Evolutionary conservation across 148 eudicot genomes (phyloP).

Genomic region (Chenopodium quinoa): DNA sequence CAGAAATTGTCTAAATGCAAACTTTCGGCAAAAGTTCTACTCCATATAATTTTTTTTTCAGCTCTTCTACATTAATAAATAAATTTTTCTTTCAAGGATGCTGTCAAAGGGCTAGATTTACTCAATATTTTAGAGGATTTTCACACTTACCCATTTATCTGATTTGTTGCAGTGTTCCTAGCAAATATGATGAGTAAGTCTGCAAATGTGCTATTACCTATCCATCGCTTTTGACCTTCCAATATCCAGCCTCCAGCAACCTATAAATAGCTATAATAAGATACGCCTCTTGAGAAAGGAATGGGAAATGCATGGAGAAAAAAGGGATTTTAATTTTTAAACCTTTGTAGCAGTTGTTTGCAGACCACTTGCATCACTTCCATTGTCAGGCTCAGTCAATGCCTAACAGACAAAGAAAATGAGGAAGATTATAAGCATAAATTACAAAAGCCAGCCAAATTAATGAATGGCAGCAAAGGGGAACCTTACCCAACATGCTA

Average conservation of each 20-base stretch:
- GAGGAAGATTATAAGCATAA: neutral
- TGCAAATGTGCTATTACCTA: conserved; percentile 94
- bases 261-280: conserved; percentile 33
- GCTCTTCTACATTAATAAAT: no score
- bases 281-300: conserved; percentile 9
- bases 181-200: conserved; percentile 84
- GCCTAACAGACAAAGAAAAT: conserved; percentile 41
- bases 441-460: neutral
- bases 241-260: conserved; percentile 95
- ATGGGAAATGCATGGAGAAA: conserved; percentile 2
- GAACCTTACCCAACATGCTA: conserved; percentile 81
- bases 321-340: neutral
- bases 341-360: conserved; percentile 92
- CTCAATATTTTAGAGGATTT: conserved; percentile 1
- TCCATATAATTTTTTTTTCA: neutral
- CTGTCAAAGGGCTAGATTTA: neutral
- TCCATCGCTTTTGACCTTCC: conserved; percentile 98
- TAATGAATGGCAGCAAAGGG: neutral
- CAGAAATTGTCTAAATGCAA: neutral
- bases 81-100: neutral
- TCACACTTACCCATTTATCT: conserved; percentile 75
- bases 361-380: conserved; percentile 94
- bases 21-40: neutral
- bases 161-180: conserved; percentile 67
- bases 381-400: conserved; percentile 93